Evolutionary conservation across 352 stramenopile species (phyloP), one percentile per base, ranked within the genome.

Genomic region (Globisporangium mamillatum): DNA sequence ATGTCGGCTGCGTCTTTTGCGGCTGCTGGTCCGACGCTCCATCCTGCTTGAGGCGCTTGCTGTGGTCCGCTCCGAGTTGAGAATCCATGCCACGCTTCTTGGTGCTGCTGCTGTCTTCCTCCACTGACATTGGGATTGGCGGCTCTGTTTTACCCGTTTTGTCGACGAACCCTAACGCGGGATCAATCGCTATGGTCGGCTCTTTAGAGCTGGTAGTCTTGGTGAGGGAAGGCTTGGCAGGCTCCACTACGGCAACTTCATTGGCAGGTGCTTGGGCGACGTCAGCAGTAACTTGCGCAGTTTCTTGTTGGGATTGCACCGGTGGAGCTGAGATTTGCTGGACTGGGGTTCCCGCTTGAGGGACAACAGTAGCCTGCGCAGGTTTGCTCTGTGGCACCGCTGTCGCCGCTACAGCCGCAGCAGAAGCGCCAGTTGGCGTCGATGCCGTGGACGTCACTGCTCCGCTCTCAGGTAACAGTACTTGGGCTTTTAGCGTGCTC

Each of bases 151-250:
- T 60, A 1, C 80, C 80, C 12, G 78, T 88, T 71, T 79, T 89
- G 72, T 91, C 83, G 68, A 91, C 71, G 56, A 91, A 91, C n/a
- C 79, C 82, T 41, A 91, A 69, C 34, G 75, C 60, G 16, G 78
- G 78, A 59, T 89, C 79, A n/a, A 86, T 65, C 34, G 44, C 27
- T 16, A 67, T 12, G 50, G 6, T 22, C 18, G 38, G 60, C 22
- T 68, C 53, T 16, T 25, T n/a, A n/a, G 32, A 10, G 3, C 36
- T 27, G 20, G 36, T 34, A 18, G 57, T 24, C 61, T 25, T 44
- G 36, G 36, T 44, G 34, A 36, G 25, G 18, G 25, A 25, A 62
- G 44, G 5, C 32, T 62, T 50, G 10, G 10, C 18, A 44, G 63
- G 16, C 7, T 76, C 57, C 2, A 75, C 56, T 3, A 18, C 56